phyloP scores from a whole-genome alignment of 768 basidiomycete genomes.

The Leucocoprinus sp. region DNA sequence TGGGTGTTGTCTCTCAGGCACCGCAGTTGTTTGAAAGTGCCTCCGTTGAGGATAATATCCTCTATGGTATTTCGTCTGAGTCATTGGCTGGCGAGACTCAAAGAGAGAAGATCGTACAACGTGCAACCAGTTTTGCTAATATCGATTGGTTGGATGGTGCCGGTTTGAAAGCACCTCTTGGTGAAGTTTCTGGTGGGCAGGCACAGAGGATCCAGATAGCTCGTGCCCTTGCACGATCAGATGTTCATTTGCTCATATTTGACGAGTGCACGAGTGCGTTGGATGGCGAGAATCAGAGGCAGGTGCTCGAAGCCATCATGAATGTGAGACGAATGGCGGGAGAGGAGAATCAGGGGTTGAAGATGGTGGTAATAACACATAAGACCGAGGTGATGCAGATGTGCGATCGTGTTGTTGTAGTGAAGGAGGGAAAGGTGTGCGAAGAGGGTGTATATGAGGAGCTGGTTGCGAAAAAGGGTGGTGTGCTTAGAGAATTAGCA shows the following conservation, averaged over 20 bases:
- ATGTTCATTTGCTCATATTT: slow-evolving; percentile 54
- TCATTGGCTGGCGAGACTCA: slow-evolving; percentile 21
- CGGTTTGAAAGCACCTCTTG: slow-evolving; percentile 82
- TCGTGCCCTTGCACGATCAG: slow-evolving; percentile 61
- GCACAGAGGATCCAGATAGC: slow-evolving; percentile 92
- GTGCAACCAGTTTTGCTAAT: slow-evolving; percentile 70
- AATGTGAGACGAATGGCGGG: background rate
- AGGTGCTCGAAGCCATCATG: slow-evolving; percentile 70
- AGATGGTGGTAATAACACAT: slow-evolving; percentile 91
- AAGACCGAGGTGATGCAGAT: slow-evolving; percentile 84
- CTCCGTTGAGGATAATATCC: slow-evolving; percentile 81
- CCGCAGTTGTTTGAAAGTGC: slow-evolving; percentile 81
- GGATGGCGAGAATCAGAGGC: slow-evolving; percentile 77
- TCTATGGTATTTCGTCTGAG: slow-evolving; percentile 56
- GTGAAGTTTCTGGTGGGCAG: slow-evolving; percentile 93
- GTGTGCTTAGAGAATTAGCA: slow-evolving; percentile 71
- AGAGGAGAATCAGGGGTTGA: slow-evolving; percentile 38
- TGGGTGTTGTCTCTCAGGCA: slow-evolving; percentile 83
- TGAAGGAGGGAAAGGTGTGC: slow-evolving; percentile 67
- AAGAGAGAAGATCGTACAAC: slow-evolving; percentile 41
- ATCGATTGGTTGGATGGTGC: slow-evolving; percentile 78
- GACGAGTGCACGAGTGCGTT: slow-evolving; percentile 96
- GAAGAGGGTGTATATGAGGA: slow-evolving; percentile 75
- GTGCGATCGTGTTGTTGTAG: slow-evolving; percentile 83
- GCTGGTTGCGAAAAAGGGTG: slow-evolving; percentile 50